These are phyloP conservation scores for Starmerella gropengiesseri DNA, from an alignment of 805 yeast species.

Conservation along the genomic window DNA sequence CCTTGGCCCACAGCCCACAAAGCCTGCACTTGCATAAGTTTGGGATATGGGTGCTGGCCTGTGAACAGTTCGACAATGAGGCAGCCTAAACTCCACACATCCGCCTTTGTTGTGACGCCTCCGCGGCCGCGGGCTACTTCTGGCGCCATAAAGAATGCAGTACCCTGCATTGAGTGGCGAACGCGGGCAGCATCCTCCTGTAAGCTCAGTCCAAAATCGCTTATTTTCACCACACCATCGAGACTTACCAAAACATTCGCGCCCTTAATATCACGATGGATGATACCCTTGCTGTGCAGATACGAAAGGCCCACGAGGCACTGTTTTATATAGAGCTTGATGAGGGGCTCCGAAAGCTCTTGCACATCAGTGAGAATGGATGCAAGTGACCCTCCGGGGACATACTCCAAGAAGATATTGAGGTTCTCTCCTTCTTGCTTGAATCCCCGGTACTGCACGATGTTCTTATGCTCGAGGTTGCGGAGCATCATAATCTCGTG, in stretches of 20 bases:
- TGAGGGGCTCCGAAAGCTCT: constrained; percentile 67
- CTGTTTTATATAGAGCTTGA: constrained; percentile 62
- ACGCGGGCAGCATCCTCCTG: constrained; percentile 47
- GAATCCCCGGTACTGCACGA: constrained; percentile 85
- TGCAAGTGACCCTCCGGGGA: constrained; percentile 63
- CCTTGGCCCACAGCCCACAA: constrained; percentile 86
- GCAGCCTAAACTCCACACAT: constrained; percentile 96
- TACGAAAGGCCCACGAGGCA: constrained; percentile 65
- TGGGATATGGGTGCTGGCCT: constrained; percentile 92
- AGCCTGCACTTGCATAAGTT: constrained; percentile 93
- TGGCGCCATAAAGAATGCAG: constrained; percentile 99
- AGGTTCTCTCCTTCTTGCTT: constrained; percentile 58
- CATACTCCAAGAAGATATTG: constrained; percentile 72
- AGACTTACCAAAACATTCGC: constrained; percentile 76
- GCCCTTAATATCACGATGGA: constrained; percentile 81
- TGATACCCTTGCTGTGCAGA: constrained; percentile 61
- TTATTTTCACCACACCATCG: constrained; percentile 69
- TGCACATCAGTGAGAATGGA: constrained; percentile 52
- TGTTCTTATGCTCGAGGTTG: constrained; percentile 78
- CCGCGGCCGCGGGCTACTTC: constrained; percentile 85
- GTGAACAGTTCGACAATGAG: constrained; percentile 90
- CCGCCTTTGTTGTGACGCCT: constrained; percentile 83
- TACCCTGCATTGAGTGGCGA: constrained; percentile 84
- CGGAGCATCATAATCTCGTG: constrained; percentile 48
- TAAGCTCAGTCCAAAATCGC: constrained; percentile 77